phyloP scores from a whole-genome alignment of 2,329 filamentous ascomycete genomes.

The Colletotrichum lindemuthianum region DNA sequence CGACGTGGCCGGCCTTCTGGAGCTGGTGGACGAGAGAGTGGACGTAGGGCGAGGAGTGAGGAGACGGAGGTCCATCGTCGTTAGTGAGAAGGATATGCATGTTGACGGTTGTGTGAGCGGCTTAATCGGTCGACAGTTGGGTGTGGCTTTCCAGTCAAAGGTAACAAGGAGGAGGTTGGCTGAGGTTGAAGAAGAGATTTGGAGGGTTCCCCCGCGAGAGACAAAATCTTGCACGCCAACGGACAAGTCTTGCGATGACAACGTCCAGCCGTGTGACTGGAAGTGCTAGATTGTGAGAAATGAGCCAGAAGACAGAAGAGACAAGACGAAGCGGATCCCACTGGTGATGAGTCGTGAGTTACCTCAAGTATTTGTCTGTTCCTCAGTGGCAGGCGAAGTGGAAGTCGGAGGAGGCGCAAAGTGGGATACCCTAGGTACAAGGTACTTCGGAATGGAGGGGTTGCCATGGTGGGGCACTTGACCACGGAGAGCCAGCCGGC shows the following conservation, averaged over 20 bases:
- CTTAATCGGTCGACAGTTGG: neutral
- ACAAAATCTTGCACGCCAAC: too few relatives aligned
- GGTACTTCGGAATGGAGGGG: constrained; percentile 15
- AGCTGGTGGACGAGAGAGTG: constrained; percentile 78
- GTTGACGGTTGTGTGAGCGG: constrained; percentile 34
- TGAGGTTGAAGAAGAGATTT: constrained; percentile 7
- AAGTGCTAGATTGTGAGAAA: neutral
- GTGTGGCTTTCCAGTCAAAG: neutral
- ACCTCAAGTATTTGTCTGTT: constrained; percentile 15
- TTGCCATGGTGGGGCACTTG: constrained; percentile 29
- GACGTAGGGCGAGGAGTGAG: constrained; percentile 82
- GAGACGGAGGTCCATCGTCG: constrained; percentile 83
- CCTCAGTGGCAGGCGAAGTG: too few relatives aligned
- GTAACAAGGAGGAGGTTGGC: neutral
- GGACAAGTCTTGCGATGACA: neutral
- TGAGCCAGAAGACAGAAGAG: neutral
- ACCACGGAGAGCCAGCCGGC: too few relatives aligned
- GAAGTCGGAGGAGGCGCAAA: neutral
- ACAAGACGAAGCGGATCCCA: neutral
- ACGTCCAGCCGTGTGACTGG: neutral
- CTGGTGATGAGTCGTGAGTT: constrained; percentile 23
- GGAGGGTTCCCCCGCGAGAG: constrained; percentile 7
- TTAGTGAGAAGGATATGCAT: constrained; percentile 78
- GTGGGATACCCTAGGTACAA: constrained; percentile 8
- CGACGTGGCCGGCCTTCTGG: constrained; percentile 80